Evolutionary conservation across 345 rosid genomes (phyloP), one percentile per base, ranked within the genome.

Genomic region (Eucalyptus coolabah): DNA sequence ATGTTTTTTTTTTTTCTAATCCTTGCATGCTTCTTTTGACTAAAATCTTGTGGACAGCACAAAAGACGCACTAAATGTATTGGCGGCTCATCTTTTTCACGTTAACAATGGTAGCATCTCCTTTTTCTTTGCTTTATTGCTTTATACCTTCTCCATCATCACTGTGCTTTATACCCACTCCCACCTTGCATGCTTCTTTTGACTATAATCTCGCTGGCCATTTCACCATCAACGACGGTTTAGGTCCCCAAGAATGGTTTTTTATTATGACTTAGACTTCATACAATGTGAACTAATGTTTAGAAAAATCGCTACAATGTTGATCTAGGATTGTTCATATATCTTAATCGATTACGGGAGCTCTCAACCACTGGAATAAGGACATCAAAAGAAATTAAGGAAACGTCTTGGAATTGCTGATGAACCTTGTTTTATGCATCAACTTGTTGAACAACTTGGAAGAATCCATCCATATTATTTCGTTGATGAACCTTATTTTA

Each of bases 311-410:
- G 2, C 19, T 14, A 30, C 17, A 16, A 63, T 30, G 72, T 63
- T 30, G 72, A 63, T 30, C 2, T 63, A 6, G 34, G 72, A 30
- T 19, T 63, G 18, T n/a, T 10, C 72, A 30, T 12, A 63, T 7
- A 63, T 7, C 7, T n/a, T n/a, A 5, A 15, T 65, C 0, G 37
- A n/a, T 65, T n/a, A 15, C 0, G 21, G 0, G 6, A n/a, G 5
- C 77, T 65, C 9, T 65, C 10, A 65, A n/a, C 77, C 40, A 65
- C 19, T 17, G 0, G 2, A 50, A 17, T 16, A 6, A 16, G 54
- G 77, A 65, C 37, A 65, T 17, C 19, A 65, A n/a, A 15, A 16
- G 77, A 65, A n/a, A n/a, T n/a, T 34, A n/a, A 65, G 19, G 77
- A 65, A 65, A 34, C 21, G n/a, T n/a, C 77, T n/a, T 65, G 77